Percentiles rank a stretch among this genome's conserved stretches.
phyloP scores from a whole-genome alignment of 2,329 filamentous ascomycete species.

The Teratosphaeria epicoccoides region DNA sequence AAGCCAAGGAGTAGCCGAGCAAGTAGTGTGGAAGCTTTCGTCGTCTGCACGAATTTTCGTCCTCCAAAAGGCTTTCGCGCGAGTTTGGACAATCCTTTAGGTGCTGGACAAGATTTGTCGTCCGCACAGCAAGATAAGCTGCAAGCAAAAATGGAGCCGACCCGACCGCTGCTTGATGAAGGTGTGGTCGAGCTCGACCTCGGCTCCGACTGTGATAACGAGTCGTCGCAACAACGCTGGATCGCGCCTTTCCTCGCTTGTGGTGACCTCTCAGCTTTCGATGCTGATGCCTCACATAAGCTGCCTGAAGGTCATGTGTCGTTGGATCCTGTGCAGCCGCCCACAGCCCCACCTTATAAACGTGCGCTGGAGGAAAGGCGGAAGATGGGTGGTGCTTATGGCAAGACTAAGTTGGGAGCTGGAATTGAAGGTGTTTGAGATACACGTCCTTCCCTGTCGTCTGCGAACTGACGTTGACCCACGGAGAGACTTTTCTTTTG shows the following conservation, averaged over 20 bases:
- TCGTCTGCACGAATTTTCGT: constrained; percentile 83
- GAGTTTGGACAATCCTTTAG: constrained; percentile 64
- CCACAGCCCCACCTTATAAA: constrained; percentile 91
- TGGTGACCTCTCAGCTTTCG: constrained; percentile 86
- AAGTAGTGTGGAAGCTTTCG: constrained; percentile 92
- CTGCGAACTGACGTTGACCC: too few species aligned
- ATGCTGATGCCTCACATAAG: constrained; percentile 89
- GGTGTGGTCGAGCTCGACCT: constrained; percentile 39
- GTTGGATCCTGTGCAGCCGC: constrained; percentile 85
- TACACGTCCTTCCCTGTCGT: too few species aligned
- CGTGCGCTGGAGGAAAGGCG: constrained; percentile 76
- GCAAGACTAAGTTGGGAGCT: constrained; percentile 50
- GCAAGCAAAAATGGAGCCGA: not conserved
- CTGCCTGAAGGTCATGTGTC: constrained; percentile 77
- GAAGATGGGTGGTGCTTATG: constrained; percentile 63
- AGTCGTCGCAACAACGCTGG: constrained; percentile 53
- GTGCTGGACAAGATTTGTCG: constrained; percentile 22
- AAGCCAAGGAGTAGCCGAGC: constrained; percentile 92
- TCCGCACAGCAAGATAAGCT: constrained; percentile 24
- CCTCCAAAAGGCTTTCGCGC: constrained; percentile 67
- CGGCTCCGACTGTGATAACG: constrained; percentile 36
- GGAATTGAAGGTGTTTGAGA: constrained; percentile 1
- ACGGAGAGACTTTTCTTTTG: too few species aligned
- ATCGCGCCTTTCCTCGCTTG: constrained; percentile 96
- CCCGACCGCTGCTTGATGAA: constrained; percentile 31